Evolutionary conservation across 305 asterid genomes (phyloP).

Genomic region (Solanum hybrid): DNA sequence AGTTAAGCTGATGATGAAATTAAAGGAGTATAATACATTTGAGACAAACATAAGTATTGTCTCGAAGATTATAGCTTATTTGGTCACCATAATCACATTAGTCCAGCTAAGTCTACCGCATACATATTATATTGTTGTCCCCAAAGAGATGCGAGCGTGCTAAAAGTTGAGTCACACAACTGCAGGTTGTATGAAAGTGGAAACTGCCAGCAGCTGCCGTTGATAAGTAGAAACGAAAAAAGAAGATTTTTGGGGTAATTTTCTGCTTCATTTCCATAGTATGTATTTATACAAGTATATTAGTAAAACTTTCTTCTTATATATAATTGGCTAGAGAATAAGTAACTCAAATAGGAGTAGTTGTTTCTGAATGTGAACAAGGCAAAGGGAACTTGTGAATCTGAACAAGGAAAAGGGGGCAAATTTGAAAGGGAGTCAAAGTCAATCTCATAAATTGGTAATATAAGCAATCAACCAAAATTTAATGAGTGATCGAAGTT

Average conservation of each 20-base stretch:
- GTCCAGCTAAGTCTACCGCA: background rate
- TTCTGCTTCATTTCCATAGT: background rate
- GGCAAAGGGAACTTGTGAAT: background rate
- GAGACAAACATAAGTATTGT: background rate
- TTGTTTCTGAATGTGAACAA: background rate
- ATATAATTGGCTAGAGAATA: background rate
- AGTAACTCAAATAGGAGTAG: background rate
- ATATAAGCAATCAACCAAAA: background rate
- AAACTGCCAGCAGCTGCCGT: background rate
- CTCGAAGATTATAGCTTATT: background rate
- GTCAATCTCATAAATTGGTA: background rate
- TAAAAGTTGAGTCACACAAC: background rate
- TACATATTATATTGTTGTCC: background rate
- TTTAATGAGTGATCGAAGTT: background rate
- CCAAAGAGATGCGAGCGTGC: background rate
- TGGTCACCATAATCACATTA: background rate
- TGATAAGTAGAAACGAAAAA: background rate
- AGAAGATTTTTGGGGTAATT: background rate
- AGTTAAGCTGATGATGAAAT: background rate
- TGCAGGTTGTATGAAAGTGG: background rate
- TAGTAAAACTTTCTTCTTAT: background rate
- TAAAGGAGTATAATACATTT: background rate
- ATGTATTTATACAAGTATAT: background rate
- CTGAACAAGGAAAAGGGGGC: background rate
- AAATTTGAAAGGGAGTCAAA: constrained; percentile 2